A percentile compares a stretch with the other conserved stretches of the same genome.
Evolutionary conservation across 495 filamentous ascomycete species (phyloP).

Genomic region (Darksidea phi): DNA sequence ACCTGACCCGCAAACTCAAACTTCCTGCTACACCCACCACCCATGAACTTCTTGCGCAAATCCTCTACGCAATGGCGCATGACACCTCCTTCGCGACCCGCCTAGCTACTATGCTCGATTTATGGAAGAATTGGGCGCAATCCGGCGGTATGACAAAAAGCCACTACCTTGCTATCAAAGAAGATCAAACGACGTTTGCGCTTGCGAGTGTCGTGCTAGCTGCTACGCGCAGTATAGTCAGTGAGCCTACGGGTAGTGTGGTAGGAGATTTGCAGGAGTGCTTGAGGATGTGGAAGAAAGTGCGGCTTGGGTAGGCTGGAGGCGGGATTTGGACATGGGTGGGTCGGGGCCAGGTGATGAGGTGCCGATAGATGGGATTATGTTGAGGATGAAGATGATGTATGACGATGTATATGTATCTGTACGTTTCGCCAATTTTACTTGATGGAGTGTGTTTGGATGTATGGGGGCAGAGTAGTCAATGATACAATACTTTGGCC

Average conservation of each 20-base stretch:
- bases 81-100: conserved; percentile 48
- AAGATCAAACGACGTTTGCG: conserved; percentile 50
- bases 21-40: conserved; percentile 33
- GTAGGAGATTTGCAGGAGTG: conserved; percentile 63
- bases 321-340: no score
- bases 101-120: conserved; percentile 53
- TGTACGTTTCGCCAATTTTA: no score
- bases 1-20: conserved; percentile 46
- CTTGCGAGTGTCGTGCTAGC: conserved; percentile 55
- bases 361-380: no score
- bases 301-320: conserved; percentile 55
- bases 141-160: conserved; percentile 57
- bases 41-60: conserved; percentile 48
- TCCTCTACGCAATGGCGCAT: conserved; percentile 57
- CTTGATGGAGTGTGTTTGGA: no score
- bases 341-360: no score
- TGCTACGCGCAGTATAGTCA: conserved; percentile 51
- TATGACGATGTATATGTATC: no score
- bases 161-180: conserved; percentile 50
- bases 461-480: no score
- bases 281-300: conserved; percentile 57
- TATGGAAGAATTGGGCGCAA: conserved; percentile 59
- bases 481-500: no score
- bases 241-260: conserved; percentile 52
- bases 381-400: no score